phyloP scores from a whole-genome alignment of 768 basidiomycete genomes.

The Suillus weaverae region DNA sequence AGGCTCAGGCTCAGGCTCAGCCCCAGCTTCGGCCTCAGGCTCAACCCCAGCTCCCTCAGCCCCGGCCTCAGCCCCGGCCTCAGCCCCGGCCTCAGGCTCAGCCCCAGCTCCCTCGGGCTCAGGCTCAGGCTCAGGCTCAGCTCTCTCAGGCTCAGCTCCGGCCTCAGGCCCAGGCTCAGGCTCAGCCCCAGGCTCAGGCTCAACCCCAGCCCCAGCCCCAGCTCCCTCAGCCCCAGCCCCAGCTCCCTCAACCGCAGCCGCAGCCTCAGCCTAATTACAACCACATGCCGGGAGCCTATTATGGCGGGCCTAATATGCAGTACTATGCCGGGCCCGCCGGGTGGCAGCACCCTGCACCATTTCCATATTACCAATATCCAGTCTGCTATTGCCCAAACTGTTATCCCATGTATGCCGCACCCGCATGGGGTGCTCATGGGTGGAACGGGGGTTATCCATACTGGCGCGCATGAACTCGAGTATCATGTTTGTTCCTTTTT shows the following conservation, averaged over 20 bases:
- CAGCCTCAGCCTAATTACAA: not conserved
- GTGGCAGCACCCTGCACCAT: not conserved
- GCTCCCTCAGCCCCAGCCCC: fast-evolving
- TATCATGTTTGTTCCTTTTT: not conserved
- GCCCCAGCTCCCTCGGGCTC: too few species aligned
- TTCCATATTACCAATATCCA: not conserved
- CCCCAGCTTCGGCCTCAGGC: too few species aligned
- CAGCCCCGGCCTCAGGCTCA: too few species aligned
- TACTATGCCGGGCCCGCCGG: not conserved
- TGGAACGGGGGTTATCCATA: not conserved
- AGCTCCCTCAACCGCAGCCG: not conserved
- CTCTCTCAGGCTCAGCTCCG: too few species aligned
- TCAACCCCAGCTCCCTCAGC: not conserved
- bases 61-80: not conserved
- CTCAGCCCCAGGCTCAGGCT: not conserved
- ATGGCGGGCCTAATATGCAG: not conserved
- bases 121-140: too few species aligned
- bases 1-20: too few species aligned
- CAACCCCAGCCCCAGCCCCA: not conserved
- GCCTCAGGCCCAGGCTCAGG: too few species aligned
- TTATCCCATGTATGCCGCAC: not conserved
- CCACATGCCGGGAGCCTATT: not conserved
- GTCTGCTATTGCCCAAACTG: not conserved
- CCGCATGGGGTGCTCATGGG: not conserved
- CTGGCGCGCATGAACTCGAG: not conserved